phyloP scores from a whole-genome alignment of 495 filamentous ascomycete genomes.

The Copromyces sp. region DNA sequence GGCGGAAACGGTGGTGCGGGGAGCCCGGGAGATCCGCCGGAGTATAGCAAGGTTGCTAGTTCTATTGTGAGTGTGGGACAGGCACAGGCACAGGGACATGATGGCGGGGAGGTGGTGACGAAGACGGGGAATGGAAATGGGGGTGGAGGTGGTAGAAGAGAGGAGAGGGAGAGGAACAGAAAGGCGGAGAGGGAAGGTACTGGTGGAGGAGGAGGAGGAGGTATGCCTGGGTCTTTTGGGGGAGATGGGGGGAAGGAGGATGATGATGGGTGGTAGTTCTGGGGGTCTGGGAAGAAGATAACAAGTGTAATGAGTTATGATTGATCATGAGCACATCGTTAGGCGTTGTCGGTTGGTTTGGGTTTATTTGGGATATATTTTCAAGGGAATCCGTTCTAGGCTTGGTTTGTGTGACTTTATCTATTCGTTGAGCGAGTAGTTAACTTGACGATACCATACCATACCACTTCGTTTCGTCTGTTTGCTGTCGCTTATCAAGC shows the following conservation, averaged over 20 bases:
- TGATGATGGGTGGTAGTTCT: background rate
- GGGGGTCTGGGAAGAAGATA: background rate
- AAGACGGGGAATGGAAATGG: background rate
- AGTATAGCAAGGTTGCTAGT: background rate
- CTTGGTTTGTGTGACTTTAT: background rate
- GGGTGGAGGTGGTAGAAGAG: background rate
- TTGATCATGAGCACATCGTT: background rate
- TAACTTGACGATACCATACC: background rate
- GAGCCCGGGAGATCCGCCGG: background rate
- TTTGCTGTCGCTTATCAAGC: background rate
- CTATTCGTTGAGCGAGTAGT: background rate
- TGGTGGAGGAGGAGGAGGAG: background rate
- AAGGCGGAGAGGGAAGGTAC: background rate
- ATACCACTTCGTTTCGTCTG: background rate
- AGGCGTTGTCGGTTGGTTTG: background rate
- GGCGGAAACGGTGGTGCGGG: background rate
- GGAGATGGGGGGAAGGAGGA: background rate
- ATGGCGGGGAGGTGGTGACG: background rate
- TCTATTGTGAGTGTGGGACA: background rate
- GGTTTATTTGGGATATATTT: background rate
- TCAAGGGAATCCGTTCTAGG: background rate
- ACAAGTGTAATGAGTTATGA: background rate
- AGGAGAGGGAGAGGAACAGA: background rate
- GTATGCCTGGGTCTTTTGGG: background rate
- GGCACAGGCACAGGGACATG: background rate